Evolutionary conservation across 148 eudicot species (phyloP).

Genomic region (Chenopodium berlandieri): DNA sequence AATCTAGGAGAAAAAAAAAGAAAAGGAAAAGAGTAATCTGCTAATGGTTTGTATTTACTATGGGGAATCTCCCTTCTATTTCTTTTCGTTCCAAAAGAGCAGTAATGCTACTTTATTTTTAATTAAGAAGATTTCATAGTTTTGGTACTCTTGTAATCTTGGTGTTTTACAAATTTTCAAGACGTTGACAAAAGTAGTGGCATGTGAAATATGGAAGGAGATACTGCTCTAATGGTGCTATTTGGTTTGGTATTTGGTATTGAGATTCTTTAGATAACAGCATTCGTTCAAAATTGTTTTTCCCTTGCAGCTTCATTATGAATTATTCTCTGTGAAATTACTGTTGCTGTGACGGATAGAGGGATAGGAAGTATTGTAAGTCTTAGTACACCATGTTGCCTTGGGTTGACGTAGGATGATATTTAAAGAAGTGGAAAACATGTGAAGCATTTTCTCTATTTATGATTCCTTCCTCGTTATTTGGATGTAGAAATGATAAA

Average conservation of each 20-base stretch:
- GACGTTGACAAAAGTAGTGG: background rate
- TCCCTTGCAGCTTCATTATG: background rate
- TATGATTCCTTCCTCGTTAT: background rate
- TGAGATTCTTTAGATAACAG: background rate
- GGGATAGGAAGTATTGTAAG: background rate
- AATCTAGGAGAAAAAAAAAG: background rate
- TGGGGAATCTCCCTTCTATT: background rate
- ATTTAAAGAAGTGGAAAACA: background rate
- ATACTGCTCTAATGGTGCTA: background rate
- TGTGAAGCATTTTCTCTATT: background rate
- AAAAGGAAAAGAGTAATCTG: background rate
- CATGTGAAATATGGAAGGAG: background rate
- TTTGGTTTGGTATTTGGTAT: background rate
- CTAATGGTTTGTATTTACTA: background rate
- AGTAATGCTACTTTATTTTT: background rate
- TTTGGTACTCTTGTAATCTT: background rate
- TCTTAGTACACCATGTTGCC: background rate
- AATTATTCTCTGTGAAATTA: background rate
- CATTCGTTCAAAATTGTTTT: background rate
- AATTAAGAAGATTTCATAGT: background rate
- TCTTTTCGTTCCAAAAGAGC: background rate
- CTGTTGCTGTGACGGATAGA: background rate
- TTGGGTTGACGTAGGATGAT: background rate
- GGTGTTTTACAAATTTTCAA: background rate
- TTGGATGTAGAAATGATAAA: constrained; percentile 5